Evolutionary conservation across 1,284 basidiomycete genomes (phyloP).

Genomic region (Ganoderma multipileum): DNA sequence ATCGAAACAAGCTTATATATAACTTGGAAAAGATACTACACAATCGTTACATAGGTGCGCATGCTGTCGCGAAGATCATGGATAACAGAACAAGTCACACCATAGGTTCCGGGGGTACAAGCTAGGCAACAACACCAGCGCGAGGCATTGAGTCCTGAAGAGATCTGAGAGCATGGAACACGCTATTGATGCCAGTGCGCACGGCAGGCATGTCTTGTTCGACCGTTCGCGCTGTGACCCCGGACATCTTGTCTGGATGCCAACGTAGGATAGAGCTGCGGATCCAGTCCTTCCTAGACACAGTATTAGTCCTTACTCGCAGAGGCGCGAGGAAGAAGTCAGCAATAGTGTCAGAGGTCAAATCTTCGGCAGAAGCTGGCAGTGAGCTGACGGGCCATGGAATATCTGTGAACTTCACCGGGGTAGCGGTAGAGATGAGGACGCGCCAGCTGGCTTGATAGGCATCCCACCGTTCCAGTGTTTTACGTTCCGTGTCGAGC

Average conservation of each 20-base stretch:
- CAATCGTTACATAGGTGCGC: too few relatives aligned
- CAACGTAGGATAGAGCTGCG: constrained; percentile 68
- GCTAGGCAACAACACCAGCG: background rate
- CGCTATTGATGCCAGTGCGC: constrained; percentile 48
- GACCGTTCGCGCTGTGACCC: constrained; percentile 55
- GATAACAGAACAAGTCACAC: background rate
- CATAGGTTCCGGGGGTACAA: background rate
- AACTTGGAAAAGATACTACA: too few relatives aligned
- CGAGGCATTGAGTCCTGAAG: constrained; percentile 8
- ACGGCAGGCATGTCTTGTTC: constrained; percentile 58
- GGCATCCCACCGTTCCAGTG: constrained; percentile 51
- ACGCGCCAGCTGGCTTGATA: constrained; percentile 58
- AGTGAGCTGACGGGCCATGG: constrained; percentile 61
- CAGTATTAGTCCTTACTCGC: constrained; percentile 46
- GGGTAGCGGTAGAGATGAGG: constrained; percentile 37
- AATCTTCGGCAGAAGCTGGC: constrained; percentile 42
- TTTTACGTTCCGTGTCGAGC: constrained; percentile 46
- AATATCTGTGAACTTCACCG: constrained; percentile 53
- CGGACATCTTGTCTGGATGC: constrained; percentile 76
- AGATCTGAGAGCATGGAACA: constrained; percentile 34
- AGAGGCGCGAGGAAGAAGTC: constrained; percentile 63
- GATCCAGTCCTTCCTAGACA: constrained; percentile 57
- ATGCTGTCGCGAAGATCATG: too few relatives aligned
- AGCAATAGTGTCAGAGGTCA: constrained; percentile 52
- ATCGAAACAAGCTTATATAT: too few relatives aligned